Base-by-base conservation (phyloP, 805 yeast genomes). In the Diddensiella santjacobensis region DNA sequence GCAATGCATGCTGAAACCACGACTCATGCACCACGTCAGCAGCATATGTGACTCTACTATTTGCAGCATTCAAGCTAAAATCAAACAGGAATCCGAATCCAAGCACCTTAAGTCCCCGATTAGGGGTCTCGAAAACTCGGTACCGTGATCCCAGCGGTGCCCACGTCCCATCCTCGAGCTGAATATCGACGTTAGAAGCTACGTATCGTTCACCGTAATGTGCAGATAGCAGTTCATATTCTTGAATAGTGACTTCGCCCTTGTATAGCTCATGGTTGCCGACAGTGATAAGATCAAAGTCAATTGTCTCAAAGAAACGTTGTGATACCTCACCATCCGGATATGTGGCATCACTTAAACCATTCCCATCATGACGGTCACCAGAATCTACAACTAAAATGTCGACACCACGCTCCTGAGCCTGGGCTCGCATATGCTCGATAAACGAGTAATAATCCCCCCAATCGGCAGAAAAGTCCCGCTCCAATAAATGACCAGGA, bases 291-390 rank as follows among this genome's bases (percentile, higher is more conserved):
- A 91, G 62, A 63, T 91, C 97, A 58, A 84, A 85, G 46, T 84
- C 81, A 50, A 78, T 62, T 49, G 55, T 68, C 55, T 75, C 76
- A 62, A 90, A 86, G 0, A 90, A 73, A 1, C 73, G 72, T 22
- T 81, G 75, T 0, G 93, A 78, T 13, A 71, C 64, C 3, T 67
- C 58, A 0, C 96, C 98, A 60, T 83, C 84, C 1, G 91, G 87
- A 2, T 29, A 47, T 0, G 96, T 83, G 11, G 84, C 80, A 67
- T 91, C 97, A 35, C 87, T 76, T 10, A 89, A 67, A 0, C 98
- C 98, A 62, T 88, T 90, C 0, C 98, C 98, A 64, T 91, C 98
- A 58, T 87, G 96, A 53, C 87, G 81, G 65, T 91, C 98, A 3
- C 98, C 98, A 0, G 95, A 81, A 61, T 91, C 98, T 2, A 91